Evolutionary conservation across 805 yeast species (phyloP).

Genomic region (Jamesozyma jinghongensis): DNA sequence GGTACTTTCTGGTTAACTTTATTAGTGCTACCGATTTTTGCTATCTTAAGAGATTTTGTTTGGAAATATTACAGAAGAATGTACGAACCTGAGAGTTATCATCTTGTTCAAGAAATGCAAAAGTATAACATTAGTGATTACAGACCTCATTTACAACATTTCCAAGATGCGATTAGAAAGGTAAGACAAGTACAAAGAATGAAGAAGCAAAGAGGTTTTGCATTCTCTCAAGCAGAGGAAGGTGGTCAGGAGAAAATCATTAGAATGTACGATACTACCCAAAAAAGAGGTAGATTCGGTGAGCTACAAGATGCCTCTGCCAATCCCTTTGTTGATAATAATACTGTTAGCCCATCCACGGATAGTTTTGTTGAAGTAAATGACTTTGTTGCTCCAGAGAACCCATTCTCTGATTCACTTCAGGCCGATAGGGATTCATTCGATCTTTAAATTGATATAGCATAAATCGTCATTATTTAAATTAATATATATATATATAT

Average conservation of each 20-base stretch:
- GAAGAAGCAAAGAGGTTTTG: slow-evolving; percentile 97
- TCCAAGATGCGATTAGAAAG: slow-evolving; percentile 93
- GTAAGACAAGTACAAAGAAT: slow-evolving; percentile 97
- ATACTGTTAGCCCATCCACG: not conserved
- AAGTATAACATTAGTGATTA: slow-evolving; percentile 88
- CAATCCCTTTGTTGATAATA: slow-evolving; percentile 23
- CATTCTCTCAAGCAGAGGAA: slow-evolving; percentile 92
- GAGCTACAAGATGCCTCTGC: slow-evolving; percentile 40
- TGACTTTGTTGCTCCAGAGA: slow-evolving; percentile 3
- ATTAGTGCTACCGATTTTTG: slow-evolving; percentile 64
- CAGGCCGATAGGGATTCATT: not conserved
- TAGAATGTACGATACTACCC: slow-evolving; percentile 91
- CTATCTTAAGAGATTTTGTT: slow-evolving; percentile 76
- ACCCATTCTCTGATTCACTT: slow-evolving; percentile 11
- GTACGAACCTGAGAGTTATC: slow-evolving; percentile 87
- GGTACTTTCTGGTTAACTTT: slow-evolving; percentile 75
- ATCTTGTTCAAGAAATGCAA: slow-evolving; percentile 93
- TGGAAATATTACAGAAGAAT: slow-evolving; percentile 95
- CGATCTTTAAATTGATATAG: not conserved
- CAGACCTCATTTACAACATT: slow-evolving; percentile 92
- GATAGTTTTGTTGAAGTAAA: slow-evolving; percentile 1
- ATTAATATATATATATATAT: not conserved
- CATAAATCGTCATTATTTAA: not conserved
- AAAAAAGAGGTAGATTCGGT: slow-evolving; percentile 67
- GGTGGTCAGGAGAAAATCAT: slow-evolving; percentile 81